Conservation (phyloP, 371 early-diverging fungal genomes). For the Mucor indicus region DNA sequence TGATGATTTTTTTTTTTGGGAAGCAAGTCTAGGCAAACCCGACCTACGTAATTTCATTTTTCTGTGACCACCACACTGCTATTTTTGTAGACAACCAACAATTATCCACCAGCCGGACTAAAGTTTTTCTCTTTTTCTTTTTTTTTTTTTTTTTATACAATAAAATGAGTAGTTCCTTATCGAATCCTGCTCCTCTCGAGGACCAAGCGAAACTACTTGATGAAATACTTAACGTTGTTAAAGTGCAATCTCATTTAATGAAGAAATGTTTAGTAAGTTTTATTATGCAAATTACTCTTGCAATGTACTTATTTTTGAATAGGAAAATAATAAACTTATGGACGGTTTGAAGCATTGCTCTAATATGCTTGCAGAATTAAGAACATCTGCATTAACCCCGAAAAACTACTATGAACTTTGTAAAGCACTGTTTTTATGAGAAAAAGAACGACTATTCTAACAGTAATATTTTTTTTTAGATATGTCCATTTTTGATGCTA, state of each 20-base stretch:
- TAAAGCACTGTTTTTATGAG: slow-evolving; percentile 18
- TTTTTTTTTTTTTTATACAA: no score
- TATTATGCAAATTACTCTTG: background rate
- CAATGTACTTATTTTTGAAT: background rate
- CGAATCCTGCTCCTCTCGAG: slow-evolving; percentile 50
- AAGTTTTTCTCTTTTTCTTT: no score
- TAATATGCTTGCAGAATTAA: slow-evolving; percentile 92
- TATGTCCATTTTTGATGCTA: slow-evolving; percentile 94
- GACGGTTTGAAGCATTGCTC: slow-evolving; percentile 96
- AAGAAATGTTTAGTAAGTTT: slow-evolving; percentile 75
- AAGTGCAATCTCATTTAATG: slow-evolving; percentile 88
- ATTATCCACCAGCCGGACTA: no score
- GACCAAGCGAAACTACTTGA: slow-evolving; percentile 84
- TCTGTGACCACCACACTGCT: no score
- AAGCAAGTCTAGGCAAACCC: no score
- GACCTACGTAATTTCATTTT: no score
- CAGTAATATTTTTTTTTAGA: slow-evolving; percentile 47
- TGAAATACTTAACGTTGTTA: slow-evolving; percentile 83
- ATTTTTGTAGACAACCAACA: no score
- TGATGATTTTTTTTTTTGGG: no score
- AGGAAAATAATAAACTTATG: slow-evolving; percentile 89
- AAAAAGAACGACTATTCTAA: background rate
- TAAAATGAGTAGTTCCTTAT: slow-evolving; percentile 14
- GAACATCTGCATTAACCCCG: slow-evolving; percentile 90
- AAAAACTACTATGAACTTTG: slow-evolving; percentile 98